phyloP scores from a whole-genome alignment of 495 filamentous ascomycete genomes.

The Niebla homalea region DNA sequence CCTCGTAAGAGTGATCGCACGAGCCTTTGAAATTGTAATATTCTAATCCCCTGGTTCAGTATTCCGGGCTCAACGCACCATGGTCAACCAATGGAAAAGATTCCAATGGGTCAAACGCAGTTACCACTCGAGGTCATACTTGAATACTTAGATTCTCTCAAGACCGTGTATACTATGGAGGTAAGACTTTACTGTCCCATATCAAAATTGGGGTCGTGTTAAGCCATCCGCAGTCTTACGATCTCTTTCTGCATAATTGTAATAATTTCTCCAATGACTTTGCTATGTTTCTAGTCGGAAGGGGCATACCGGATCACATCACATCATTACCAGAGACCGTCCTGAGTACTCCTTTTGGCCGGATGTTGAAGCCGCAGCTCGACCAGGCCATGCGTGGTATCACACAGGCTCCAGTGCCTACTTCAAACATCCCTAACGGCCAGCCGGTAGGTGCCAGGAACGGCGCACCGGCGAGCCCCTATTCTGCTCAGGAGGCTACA shows the following conservation, averaged over 20 bases:
- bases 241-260: constrained; percentile 85
- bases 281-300: constrained; percentile 78
- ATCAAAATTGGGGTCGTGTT: neutral
- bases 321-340: constrained; percentile 77
- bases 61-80: constrained; percentile 69
- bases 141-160: constrained; percentile 79
- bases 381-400: constrained; percentile 58
- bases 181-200: constrained; percentile 25
- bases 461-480: constrained; percentile 7
- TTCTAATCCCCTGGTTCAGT: no score
- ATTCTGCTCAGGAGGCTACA: neutral
- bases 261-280: constrained; percentile 98
- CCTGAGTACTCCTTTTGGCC: constrained; percentile 78
- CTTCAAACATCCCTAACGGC: constrained; percentile 19
- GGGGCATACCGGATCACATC: constrained; percentile 78
- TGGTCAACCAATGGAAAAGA: constrained; percentile 65
- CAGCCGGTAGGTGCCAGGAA: constrained; percentile 20
- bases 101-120: constrained; percentile 61
- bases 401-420: constrained; percentile 37
- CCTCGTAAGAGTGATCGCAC: constrained; percentile 27
- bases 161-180: constrained; percentile 69
- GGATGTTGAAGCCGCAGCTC: constrained; percentile 76
- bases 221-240: constrained; percentile 51
- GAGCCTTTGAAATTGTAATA: no score
- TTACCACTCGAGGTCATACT: constrained; percentile 71